Evolutionary conservation across 345 rosid genomes (phyloP), one percentile per base, ranked within the genome.

Genomic region (Gossypium mustelinum): DNA sequence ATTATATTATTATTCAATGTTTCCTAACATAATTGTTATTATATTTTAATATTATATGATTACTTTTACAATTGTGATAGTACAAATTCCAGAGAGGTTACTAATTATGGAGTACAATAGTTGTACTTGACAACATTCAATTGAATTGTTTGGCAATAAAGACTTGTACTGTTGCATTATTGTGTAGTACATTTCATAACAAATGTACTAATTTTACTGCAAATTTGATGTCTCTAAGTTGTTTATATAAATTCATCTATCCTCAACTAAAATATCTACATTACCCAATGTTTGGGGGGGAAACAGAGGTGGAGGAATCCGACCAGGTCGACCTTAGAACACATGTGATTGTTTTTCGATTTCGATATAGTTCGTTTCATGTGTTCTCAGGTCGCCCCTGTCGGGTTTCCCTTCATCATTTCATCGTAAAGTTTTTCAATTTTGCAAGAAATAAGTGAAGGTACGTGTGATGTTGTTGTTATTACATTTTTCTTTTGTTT

Each of bases 301-400:
- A 44, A 18, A 50, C 11, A 11, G 16, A 4, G 65, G 78, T 67
- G 82, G 78, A 67, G 83, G 64, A 75, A 61, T 72, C 83, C 85
- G 34, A 73, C 85, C 0, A 47, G 85, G 83, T 29, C 81, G 70
- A 83, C 81, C 29, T 68, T 58, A 50, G 67, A 83, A 9, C 85
- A 83, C 85, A 79, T 77, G 72, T 2, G 24, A 4, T 2, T 22
- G 5, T 56, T 9, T 55, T 9, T 10, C 2, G 0, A 12, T 12
- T 14, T 51, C 2, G n/a, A 51, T 4, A 6, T 51, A 0, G 7
- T 13, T 24, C 2, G 2, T 0, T 20, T 22, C 2, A 68, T 83
- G 85, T 83, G 83, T 77, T 80, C 85, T 83, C 85, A 83, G 79
- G 83, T 83, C 83, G 83, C 83, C 79, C 81, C 81, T 75, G 83